Evolutionary conservation across 805 yeast species (phyloP).

Genomic region (Saturnispora mendoncae): DNA sequence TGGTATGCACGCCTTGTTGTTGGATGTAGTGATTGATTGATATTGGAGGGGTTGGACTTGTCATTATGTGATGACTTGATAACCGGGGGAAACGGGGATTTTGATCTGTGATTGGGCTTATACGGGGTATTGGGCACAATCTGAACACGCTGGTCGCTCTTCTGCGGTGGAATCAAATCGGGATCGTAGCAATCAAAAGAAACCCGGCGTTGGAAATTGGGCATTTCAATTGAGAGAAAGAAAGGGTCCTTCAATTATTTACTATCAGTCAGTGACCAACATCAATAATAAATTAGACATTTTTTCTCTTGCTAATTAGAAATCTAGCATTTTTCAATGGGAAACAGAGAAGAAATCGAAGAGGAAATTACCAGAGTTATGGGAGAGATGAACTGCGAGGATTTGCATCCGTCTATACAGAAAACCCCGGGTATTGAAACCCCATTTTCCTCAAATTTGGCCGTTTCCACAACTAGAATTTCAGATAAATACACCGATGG

Average conservation of each 20-base stretch:
- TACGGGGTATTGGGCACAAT: constrained; percentile 8
- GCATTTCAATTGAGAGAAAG: not conserved
- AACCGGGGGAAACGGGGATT: constrained; percentile 2
- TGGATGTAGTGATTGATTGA: constrained; percentile 12
- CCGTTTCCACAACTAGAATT: not conserved
- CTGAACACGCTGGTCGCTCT: not conserved
- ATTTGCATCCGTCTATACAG: not conserved
- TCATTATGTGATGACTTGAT: no score
- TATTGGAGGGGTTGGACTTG: no score
- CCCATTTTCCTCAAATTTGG: no score
- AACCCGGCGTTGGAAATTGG: constrained; percentile 5
- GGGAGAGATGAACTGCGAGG: not conserved
- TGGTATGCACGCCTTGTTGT: constrained; percentile 35
- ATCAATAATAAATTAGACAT: no score
- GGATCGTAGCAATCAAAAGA: constrained; percentile 10
- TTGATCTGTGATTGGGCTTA: constrained; percentile 3
- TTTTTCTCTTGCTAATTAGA: no score
- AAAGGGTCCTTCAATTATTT: constrained; percentile 9
- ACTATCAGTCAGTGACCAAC: no score
- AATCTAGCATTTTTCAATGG: no score
- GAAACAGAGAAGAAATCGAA: not conserved
- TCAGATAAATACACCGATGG: constrained; percentile 12
- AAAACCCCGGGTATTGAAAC: no score
- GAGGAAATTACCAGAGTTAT: not conserved
- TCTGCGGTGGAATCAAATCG: constrained; percentile 2